These are phyloP conservation scores for Myxozyma sirexii DNA, from an alignment of 805 yeast genomes.

Conservation along the genomic window DNA sequence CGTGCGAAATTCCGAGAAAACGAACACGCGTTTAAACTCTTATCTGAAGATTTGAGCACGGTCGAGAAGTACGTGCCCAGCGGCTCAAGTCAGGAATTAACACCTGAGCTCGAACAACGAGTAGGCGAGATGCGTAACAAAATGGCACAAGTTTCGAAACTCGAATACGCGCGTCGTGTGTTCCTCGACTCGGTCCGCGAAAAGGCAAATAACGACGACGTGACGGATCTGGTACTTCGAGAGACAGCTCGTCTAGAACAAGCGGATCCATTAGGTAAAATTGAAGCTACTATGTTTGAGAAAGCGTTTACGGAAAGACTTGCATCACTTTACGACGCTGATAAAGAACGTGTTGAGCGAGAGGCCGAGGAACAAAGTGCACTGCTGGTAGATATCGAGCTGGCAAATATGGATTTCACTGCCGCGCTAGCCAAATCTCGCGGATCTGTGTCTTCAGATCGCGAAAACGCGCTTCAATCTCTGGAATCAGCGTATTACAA, in stretches of 20 bases:
- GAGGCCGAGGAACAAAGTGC: slow-evolving; percentile 46
- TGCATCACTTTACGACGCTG: slow-evolving; percentile 52
- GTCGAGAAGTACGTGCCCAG: slow-evolving; percentile 42
- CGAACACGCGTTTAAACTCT: slow-evolving; percentile 50
- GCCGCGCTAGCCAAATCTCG: slow-evolving; percentile 20
- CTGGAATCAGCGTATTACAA: slow-evolving; percentile 55
- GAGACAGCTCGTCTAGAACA: slow-evolving; percentile 31
- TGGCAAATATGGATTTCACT: slow-evolving; percentile 35
- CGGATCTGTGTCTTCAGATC: slow-evolving; percentile 41
- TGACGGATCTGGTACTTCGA: slow-evolving; percentile 12
- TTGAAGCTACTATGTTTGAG: slow-evolving; percentile 37
- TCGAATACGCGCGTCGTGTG: slow-evolving; percentile 36
- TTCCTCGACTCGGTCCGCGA: slow-evolving; percentile 32
- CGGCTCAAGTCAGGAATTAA: slow-evolving; percentile 38
- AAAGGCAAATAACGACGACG: slow-evolving; percentile 27
- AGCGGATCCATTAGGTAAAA: slow-evolving; percentile 24
- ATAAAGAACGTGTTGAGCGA: slow-evolving; percentile 51
- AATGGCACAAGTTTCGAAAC: slow-evolving; percentile 30
- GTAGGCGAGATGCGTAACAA: slow-evolving; percentile 39
- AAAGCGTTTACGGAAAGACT: slow-evolving; percentile 39
- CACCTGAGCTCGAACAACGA: slow-evolving; percentile 44
- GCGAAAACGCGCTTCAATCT: slow-evolving; percentile 55
- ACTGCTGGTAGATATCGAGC: slow-evolving; percentile 47
- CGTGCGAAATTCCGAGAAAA: slow-evolving; percentile 52
- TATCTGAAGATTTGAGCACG: slow-evolving; percentile 45